Conservation (phyloP, 1,284 basidiomycete genomes). For the Paramarasmius palmivorus region DNA sequence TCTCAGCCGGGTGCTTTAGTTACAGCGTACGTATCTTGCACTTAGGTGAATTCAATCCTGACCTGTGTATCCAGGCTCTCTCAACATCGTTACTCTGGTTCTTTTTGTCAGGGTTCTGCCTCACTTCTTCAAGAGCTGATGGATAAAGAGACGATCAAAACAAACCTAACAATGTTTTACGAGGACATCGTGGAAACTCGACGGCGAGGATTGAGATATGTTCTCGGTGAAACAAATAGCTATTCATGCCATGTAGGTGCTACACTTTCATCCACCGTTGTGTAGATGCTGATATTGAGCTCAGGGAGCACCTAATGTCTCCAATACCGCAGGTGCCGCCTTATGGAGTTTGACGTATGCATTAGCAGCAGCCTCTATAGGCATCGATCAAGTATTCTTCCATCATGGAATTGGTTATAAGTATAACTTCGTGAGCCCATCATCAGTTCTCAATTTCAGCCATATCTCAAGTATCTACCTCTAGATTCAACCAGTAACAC, state of each 20-base stretch:
- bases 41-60: too few relatives aligned
- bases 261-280: neutral
- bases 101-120: constrained; percentile 51
- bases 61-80: too few relatives aligned
- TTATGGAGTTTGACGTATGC: constrained; percentile 71
- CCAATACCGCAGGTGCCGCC: constrained; percentile 62
- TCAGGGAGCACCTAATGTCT: constrained; percentile 64
- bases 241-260: constrained; percentile 42
- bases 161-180: constrained; percentile 52
- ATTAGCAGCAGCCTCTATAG: constrained; percentile 43
- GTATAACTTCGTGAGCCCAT: constrained; percentile 22
- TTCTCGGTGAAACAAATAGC: constrained; percentile 64
- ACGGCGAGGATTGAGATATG: constrained; percentile 50
- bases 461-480: neutral
- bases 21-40: too few relatives aligned
- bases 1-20: too few relatives aligned
- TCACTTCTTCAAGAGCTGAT: constrained; percentile 58
- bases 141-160: constrained; percentile 58
- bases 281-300: constrained; percentile 19
- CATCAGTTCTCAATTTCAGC: neutral
- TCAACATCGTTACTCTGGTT: constrained; percentile 32
- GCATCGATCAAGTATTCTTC: constrained; percentile 22
- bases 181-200: constrained; percentile 52
- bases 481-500: constrained; percentile 24
- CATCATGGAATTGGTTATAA: constrained; percentile 28